Base-by-base conservation (phyloP, 2,329 filamentous ascomycete species). In the Arthrobotrys sinensis region DNA sequence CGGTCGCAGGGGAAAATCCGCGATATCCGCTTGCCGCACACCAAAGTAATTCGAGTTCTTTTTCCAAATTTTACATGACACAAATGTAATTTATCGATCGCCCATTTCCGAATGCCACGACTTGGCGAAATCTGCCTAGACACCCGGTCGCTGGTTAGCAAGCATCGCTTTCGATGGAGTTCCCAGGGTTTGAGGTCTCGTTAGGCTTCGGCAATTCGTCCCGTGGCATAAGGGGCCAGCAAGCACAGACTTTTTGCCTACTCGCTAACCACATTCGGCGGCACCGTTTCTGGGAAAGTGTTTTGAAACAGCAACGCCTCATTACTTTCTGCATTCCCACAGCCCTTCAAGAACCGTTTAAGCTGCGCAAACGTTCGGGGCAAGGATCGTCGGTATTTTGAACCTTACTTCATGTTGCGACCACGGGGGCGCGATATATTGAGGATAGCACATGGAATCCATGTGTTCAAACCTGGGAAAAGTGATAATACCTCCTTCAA, bases 211-310 rank as follows among this genome's bases (percentile, higher is more conserved):
- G 64, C 19, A 55, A 28, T n/a, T 21, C 21, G 10, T 34, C 65
- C 65, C 38, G 36, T 32, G 65, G 50, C 40, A 38, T 69, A 24
- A 66, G 46, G 63, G 46, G 46, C 1, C 7, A 19, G 34, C 6
- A 52, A 65, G 28, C 45, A 36, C 55, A 21, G 55, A 48, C 19
- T 11, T 24, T 21, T 19, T 46, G 36, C 14, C 19, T 14, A 3
- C 16, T 50, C 63, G 63, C 63, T 66, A 50, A 53, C 63, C 43
- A 53, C 6, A 24, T 43, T 43, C n/a, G 50, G 28, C 43, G 19
- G 19, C 34, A 38, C 50, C 53, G 53, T 64, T 71, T 60, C 28
- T 16, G 55, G 67, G 60, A 46, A 62, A 63, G 55, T 53, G 67
- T 63, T 45, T 38, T 71, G 50, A 52, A 52, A 46, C 43, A 62